A percentile compares a stretch with the other conserved stretches of the same genome.
phyloP scores from a whole-genome alignment of 805 yeast species.

The Monosporozyma aerobia region DNA sequence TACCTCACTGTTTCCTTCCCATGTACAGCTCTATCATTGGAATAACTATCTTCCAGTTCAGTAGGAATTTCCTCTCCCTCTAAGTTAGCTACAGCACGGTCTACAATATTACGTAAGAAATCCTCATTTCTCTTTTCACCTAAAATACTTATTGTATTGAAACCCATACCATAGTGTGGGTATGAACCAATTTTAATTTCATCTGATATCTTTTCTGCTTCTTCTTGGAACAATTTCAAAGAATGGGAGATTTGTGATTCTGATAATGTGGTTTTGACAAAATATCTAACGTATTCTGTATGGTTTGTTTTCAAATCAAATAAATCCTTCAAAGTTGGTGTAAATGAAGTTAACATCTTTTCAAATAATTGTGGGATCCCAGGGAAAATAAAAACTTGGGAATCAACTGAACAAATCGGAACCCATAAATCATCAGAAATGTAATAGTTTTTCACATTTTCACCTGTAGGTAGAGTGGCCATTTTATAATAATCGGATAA shows the following conservation, averaged over 20 bases:
- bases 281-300: conserved; percentile 36
- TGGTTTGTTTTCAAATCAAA: conserved; percentile 30
- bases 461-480: conserved; percentile 65
- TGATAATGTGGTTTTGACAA: conserved; percentile 48
- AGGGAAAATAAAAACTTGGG: conserved; percentile 64
- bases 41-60: conserved; percentile 42
- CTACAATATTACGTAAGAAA: conserved; percentile 38
- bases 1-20: neutral
- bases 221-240: conserved; percentile 43
- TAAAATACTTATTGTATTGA: conserved; percentile 65
- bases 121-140: conserved; percentile 40
- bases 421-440: conserved; percentile 62
- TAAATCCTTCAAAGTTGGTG: conserved; percentile 30
- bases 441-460: conserved; percentile 38
- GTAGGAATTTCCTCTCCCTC: conserved; percentile 50
- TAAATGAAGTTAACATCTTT: conserved; percentile 39
- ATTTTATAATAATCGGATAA: conserved; percentile 57
- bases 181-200: conserved; percentile 71
- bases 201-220: conserved; percentile 24
- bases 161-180: conserved; percentile 60
- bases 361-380: conserved; percentile 75
- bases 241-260: conserved; percentile 68
- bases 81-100: conserved; percentile 37
- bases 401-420: conserved; percentile 63
- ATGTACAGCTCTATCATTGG: conserved; percentile 16